phyloP scores from a whole-genome alignment of 306 rosid genomes.

The Coriaria nepalensis region DNA sequence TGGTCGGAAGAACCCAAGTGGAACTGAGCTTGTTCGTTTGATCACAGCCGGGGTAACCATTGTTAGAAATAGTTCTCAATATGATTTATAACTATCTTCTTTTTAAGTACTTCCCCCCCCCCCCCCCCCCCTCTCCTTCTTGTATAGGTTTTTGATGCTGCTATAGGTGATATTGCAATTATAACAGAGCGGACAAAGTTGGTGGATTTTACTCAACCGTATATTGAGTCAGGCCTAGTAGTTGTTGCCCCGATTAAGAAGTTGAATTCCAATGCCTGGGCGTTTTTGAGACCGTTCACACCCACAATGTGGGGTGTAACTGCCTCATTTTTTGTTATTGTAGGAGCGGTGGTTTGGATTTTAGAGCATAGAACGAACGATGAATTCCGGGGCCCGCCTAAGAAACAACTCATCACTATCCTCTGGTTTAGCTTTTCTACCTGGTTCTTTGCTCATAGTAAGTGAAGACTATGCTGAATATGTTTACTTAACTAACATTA shows the following conservation, averaged over 20 bases:
- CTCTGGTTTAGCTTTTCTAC: conserved; percentile 48
- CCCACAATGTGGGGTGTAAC: conserved; percentile 63
- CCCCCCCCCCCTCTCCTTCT: too few species aligned
- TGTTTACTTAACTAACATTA: background rate
- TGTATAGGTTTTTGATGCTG: conserved; percentile 67
- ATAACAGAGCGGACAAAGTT: conserved; percentile 65
- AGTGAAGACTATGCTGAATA: conserved; percentile 23
- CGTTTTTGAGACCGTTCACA: conserved; percentile 76
- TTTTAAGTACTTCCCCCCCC: too few species aligned
- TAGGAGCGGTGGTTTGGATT: conserved; percentile 85
- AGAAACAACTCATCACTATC: too few species aligned
- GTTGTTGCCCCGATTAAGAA: conserved; percentile 61
- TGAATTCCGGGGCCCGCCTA: too few species aligned
- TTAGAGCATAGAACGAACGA: conserved; percentile 76
- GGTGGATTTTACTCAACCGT: conserved; percentile 95
- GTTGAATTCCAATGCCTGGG: conserved; percentile 57
- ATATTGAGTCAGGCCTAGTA: conserved; percentile 79
- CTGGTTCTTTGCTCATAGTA: conserved; percentile 77
- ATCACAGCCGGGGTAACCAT: conserved; percentile 71
- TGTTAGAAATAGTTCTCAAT: background rate
- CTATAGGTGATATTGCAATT: conserved; percentile 81
- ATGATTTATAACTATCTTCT: conserved; percentile 13
- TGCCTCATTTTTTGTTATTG: conserved; percentile 50
- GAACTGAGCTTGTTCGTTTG: conserved; percentile 47
- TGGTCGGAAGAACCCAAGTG: conserved; percentile 46